Base-by-base conservation (phyloP, 2,329 filamentous ascomycete genomes). In the Monosporascus ibericus region DNA sequence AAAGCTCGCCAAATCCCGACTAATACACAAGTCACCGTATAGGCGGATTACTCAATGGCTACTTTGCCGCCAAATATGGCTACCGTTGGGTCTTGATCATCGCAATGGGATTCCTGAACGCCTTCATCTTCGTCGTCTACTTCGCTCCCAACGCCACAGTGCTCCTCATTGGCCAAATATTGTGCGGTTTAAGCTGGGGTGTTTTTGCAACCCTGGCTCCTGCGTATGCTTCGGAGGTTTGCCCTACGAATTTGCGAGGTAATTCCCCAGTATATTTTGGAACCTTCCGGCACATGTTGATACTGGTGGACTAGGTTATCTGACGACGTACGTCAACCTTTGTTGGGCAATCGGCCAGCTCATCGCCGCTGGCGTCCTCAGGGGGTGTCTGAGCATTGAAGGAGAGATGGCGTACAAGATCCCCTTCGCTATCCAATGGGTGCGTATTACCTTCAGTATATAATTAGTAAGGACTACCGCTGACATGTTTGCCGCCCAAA, bases 291-390 rank as follows among this genome's bases (percentile, higher is more conserved):
- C 17, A 14, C 14, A 20, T 42, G 18, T 20, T 42, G 39, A 42
- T 40, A 17, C 15, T 18, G 38, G 11, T 15, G 39, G 24, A 34
- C 39, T 22, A 46, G 49, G 49, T 11, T 71, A 71, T 39, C 60
- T 78, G 30, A 75, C 73, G 0, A 72, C 69, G 0, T 76, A 73
- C 52, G 70, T 73, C 20, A 76, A 77, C 53, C 63, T 78, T 51
- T 77, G 74, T 51, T 77, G 74, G 68, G 71, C 71, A 7, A 62
- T 74, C 20, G 74, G 74, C 2, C 72, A 75, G 51, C 60, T 76
- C 17, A 56, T 74, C 18, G 68, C 70, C 1, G 65, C 72, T 1
- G 72, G 68, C 0, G 70, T 77, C 1, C 63, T 75, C 9, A 65
- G 67, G 24, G 68, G 60, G 5, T 68, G 75, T 20, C 60, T 74